A percentile compares a stretch with the other conserved stretches of the same genome.
These are phyloP conservation scores for Fusarium subglutinans DNA, from an alignment of 2,329 filamentous ascomycete genomes.

Conservation along the genomic window DNA sequence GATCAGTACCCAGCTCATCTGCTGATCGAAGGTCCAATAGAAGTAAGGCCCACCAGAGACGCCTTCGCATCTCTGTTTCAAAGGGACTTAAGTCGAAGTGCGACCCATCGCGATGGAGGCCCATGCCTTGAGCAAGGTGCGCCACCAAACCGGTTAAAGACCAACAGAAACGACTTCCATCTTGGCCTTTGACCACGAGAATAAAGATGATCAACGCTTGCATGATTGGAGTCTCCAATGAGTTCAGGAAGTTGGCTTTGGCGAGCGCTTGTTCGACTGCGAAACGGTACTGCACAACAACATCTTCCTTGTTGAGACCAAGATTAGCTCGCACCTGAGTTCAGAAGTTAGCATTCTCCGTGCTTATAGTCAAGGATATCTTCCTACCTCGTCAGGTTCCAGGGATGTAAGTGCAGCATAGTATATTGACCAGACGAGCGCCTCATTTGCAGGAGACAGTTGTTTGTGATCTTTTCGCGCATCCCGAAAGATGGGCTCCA, in stretches of 20 bases:
- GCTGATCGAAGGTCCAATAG: slow-evolving; percentile 64
- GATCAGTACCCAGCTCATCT: slow-evolving; percentile 62
- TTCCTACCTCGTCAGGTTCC: slow-evolving; percentile 65
- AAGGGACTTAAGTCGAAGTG: slow-evolving; percentile 63
- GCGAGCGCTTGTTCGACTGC: slow-evolving; percentile 67
- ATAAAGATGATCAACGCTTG: slow-evolving; percentile 69
- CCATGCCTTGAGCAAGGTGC: slow-evolving; percentile 68
- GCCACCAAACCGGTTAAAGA: slow-evolving; percentile 65
- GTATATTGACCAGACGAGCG: slow-evolving; percentile 71
- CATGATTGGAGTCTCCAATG: slow-evolving; percentile 64
- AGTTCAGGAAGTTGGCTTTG: slow-evolving; percentile 66
- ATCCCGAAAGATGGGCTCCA: slow-evolving; percentile 69
- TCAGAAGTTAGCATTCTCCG: neutral
- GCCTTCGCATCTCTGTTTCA: slow-evolving; percentile 67
- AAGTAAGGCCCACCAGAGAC: slow-evolving; percentile 70
- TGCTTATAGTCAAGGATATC: too few relatives aligned
- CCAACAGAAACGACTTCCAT: slow-evolving; percentile 66
- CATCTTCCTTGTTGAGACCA: slow-evolving; percentile 54
- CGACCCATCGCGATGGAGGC: slow-evolving; percentile 66
- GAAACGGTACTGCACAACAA: slow-evolving; percentile 59
- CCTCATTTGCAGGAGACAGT: slow-evolving; percentile 66
- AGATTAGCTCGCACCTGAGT: slow-evolving; percentile 51
- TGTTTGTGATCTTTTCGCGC: slow-evolving; percentile 67
- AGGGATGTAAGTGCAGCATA: slow-evolving; percentile 67
- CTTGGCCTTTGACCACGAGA: slow-evolving; percentile 56